phyloP scores from a whole-genome alignment of 2,329 filamentous ascomycete species.

The Colletotrichum sp. region DNA sequence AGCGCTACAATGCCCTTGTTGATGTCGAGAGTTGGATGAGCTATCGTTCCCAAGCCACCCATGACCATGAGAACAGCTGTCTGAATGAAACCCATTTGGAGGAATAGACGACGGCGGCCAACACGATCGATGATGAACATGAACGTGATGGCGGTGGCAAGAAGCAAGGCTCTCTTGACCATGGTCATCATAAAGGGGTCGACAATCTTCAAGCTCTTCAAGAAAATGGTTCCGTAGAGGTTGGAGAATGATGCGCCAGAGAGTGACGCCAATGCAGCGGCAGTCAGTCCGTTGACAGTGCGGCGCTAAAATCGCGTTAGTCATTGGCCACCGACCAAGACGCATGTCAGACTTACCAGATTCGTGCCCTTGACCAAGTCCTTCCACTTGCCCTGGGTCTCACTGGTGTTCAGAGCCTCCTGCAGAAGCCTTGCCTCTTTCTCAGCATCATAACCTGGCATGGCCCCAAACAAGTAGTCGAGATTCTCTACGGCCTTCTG shows the following conservation, averaged over 20 bases:
- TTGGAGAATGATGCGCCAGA: conserved; percentile 26
- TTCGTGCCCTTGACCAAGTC: conserved; percentile 16
- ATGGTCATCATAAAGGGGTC: conserved; percentile 31
- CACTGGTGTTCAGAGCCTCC: conserved; percentile 11
- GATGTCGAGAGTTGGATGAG: background rate
- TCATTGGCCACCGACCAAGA: too few relatives aligned
- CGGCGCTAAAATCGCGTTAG: background rate
- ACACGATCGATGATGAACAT: conserved; percentile 22
- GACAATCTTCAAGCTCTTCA: conserved; percentile 25
- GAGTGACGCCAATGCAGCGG: conserved; percentile 5
- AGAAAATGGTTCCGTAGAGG: conserved; percentile 25
- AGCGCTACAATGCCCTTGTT: conserved; percentile 29
- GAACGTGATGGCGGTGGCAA: conserved; percentile 21
- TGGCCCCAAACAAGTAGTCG: conserved; percentile 20
- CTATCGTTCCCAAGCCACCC: conserved; percentile 27
- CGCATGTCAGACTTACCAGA: background rate
- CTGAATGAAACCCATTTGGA: conserved; percentile 24
- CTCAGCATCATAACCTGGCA: conserved; percentile 20
- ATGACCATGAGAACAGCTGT: conserved; percentile 27
- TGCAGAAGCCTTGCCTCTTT: conserved; percentile 19
- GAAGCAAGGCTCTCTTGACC: conserved; percentile 24
- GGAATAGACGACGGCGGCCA: conserved; percentile 14
- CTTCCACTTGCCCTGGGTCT: conserved; percentile 6
- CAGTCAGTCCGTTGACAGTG: conserved; percentile 15
- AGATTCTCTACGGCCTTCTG: conserved; percentile 20